Evolutionary conservation across 306 rosid genomes (phyloP).

Genomic region (Lotus japonicus): DNA sequence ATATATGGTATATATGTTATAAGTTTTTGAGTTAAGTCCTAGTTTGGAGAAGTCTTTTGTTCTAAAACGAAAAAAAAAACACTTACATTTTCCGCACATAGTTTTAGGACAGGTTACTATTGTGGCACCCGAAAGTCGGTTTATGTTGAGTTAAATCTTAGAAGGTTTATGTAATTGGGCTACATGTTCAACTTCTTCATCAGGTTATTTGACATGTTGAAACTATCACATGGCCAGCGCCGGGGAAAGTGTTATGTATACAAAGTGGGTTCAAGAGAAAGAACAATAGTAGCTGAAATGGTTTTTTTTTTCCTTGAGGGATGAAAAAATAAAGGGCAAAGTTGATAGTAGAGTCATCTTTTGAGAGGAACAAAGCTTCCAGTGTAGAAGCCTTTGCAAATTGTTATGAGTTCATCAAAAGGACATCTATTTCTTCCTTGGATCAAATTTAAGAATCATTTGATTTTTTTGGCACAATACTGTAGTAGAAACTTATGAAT

Average conservation of each 20-base stretch:
- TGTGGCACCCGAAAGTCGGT: too few species aligned
- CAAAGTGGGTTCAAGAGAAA: conserved; percentile 16
- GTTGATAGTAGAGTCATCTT: conserved; percentile 29
- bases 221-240: conserved; percentile 23
- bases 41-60: too few species aligned
- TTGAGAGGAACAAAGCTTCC: conserved; percentile 57
- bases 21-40: too few species aligned
- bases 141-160: conserved; percentile 42
- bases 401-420: conserved; percentile 76
- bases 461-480: too few species aligned
- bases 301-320: conserved; percentile 3
- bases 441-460: conserved; percentile 28
- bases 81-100: too few species aligned
- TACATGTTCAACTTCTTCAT: conserved; percentile 41
- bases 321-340: not conserved
- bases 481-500: too few species aligned
- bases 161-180: conserved; percentile 22
- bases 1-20: too few species aligned
- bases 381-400: conserved; percentile 82
- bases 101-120: too few species aligned
- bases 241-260: conserved; percentile 18
- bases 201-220: conserved; percentile 33
- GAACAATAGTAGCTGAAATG: not conserved
- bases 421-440: conserved; percentile 48
- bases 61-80: too few species aligned